phyloP scores from a whole-genome alignment of 768 basidiomycete species.

The Brasilioporus rufonigricans region DNA sequence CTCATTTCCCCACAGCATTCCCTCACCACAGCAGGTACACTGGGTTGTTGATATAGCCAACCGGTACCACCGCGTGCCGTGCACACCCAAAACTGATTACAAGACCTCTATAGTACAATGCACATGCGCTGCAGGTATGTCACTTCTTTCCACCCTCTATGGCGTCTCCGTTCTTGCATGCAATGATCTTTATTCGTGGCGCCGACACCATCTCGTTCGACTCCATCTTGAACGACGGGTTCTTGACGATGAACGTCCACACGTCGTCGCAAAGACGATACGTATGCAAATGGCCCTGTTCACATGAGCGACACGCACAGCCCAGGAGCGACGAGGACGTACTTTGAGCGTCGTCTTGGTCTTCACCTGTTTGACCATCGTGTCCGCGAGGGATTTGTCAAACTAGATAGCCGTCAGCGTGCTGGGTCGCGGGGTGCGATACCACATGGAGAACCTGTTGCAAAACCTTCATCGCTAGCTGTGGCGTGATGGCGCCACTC shows the following conservation, averaged over 20 bases:
- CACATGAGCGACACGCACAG: conserved; percentile 2
- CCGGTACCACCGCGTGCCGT: neutral
- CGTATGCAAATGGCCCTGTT: conserved; percentile 84
- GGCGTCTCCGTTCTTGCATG: conserved; percentile 94
- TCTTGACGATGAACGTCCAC: conserved; percentile 97
- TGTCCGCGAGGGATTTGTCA: conserved; percentile 93
- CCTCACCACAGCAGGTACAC: conserved; percentile 9
- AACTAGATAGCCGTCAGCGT: conserved; percentile 54
- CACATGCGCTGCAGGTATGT: conserved; percentile 7
- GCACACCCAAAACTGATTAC: conserved; percentile 18
- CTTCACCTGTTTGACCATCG: conserved; percentile 91
- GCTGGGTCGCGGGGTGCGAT: neutral
- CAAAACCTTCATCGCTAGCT: conserved; percentile 98
- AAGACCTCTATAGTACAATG: conserved; percentile 27
- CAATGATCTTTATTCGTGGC: conserved; percentile 92
- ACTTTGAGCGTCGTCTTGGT: conserved; percentile 93
- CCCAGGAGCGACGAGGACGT: conserved; percentile 12
- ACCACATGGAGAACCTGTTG: conserved; percentile 69
- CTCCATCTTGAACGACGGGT: conserved; percentile 95
- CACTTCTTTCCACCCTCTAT: conserved; percentile 82
- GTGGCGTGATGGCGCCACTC: conserved; percentile 93
- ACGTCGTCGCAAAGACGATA: conserved; percentile 95
- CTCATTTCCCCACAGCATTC: conserved; percentile 7
- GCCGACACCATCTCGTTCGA: conserved; percentile 73
- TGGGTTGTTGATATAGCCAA: neutral